phyloP scores from a whole-genome alignment of 2,329 filamentous ascomycete species.

The Cadophora malorum region DNA sequence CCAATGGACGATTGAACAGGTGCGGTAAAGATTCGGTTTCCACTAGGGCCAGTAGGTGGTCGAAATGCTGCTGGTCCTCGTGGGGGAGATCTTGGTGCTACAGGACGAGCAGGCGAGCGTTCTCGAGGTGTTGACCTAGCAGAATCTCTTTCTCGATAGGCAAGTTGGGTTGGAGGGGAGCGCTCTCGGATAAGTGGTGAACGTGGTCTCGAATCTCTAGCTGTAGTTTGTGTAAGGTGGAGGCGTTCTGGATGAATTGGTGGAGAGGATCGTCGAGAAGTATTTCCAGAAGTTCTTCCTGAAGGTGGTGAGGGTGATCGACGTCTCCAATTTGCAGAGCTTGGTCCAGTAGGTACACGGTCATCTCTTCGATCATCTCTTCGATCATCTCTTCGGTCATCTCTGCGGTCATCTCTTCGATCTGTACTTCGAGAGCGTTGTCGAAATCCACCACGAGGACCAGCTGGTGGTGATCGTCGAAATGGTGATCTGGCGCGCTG shows the following conservation, averaged over 20 bases:
- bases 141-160: slow-evolving; percentile 41
- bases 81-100: slow-evolving; percentile 43
- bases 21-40: slow-evolving; percentile 41
- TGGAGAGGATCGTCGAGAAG: slow-evolving; percentile 67
- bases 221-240: slow-evolving; percentile 48
- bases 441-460: slow-evolving; percentile 45
- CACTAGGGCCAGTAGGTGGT: slow-evolving; percentile 45
- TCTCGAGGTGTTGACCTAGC: slow-evolving; percentile 43
- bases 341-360: slow-evolving; percentile 49
- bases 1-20: slow-evolving; percentile 31
- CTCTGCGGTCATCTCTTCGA: slow-evolving; percentile 52
- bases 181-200: slow-evolving; percentile 40
- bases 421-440: slow-evolving; percentile 59
- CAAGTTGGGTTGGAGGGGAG: slow-evolving; percentile 37
- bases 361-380: slow-evolving; percentile 52
- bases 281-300: slow-evolving; percentile 61
- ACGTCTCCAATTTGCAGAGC: slow-evolving; percentile 57
- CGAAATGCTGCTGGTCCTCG: slow-evolving; percentile 44
- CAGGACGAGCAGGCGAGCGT: slow-evolving; percentile 39
- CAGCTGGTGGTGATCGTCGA: slow-evolving; percentile 44
- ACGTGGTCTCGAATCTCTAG: slow-evolving; percentile 42
- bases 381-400: slow-evolving; percentile 56
- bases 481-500: slow-evolving; percentile 44
- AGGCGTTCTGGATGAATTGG: slow-evolving; percentile 60
- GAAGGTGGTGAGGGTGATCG: slow-evolving; percentile 62